A percentile compares a stretch with the other conserved stretches of the same genome.
phyloP scores from a whole-genome alignment of 805 yeast species.

The Saturnispora besseyi region DNA sequence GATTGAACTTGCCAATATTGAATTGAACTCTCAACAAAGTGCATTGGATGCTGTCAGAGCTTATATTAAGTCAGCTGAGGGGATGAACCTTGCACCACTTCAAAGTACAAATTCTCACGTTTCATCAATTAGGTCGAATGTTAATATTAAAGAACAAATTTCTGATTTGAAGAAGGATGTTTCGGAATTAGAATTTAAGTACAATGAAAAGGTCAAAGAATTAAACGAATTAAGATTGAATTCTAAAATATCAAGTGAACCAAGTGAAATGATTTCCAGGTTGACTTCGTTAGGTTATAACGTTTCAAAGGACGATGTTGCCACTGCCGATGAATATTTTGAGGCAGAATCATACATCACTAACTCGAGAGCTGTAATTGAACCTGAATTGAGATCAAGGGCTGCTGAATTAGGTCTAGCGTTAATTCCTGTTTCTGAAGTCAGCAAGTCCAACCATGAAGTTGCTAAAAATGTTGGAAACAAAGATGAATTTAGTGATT shows the following conservation, averaged over 20 bases:
- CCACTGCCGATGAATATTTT: constrained; percentile 1
- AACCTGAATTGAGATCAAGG: constrained; percentile 22
- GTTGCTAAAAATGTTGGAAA: constrained; percentile 17
- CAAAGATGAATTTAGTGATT: constrained; percentile 3
- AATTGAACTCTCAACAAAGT: constrained; percentile 10
- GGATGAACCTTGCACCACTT: constrained; percentile 8
- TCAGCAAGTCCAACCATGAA: constrained; percentile 17
- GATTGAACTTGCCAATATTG: constrained; percentile 11
- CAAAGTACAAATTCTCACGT: not conserved
- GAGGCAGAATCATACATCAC: constrained; percentile 4
- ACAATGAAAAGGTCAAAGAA: constrained; percentile 6
- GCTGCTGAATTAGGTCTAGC: constrained; percentile 24
- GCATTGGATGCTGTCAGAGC: constrained; percentile 13
- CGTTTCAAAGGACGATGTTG: not conserved
- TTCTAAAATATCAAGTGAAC: constrained; percentile 15
- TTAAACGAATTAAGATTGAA: constrained; percentile 15
- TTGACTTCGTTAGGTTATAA: constrained; percentile 10
- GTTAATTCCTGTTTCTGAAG: constrained; percentile 25
- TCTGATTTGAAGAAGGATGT: constrained; percentile 9
- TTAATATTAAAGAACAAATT: constrained; percentile 1
- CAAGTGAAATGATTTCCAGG: constrained; percentile 2
- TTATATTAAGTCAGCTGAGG: constrained; percentile 11
- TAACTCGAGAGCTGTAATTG: constrained; percentile 1
- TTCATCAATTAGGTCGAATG: not conserved
- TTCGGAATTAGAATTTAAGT: constrained; percentile 1